These are phyloP conservation scores for Hibiscus trionum DNA, from an alignment of 345 rosid genomes.

Conservation along the genomic window DNA sequence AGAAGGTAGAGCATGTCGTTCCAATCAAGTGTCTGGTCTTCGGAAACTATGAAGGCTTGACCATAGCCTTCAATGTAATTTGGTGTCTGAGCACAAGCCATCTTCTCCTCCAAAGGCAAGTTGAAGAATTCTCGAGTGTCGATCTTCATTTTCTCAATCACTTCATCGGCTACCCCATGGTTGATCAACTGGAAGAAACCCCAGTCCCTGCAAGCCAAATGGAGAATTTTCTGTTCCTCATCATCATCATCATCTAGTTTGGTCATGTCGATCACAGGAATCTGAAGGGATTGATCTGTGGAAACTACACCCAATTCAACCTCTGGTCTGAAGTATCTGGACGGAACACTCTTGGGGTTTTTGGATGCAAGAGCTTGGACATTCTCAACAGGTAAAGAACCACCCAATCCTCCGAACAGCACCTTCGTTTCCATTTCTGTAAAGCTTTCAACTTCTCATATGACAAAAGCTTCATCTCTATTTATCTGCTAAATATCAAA, in stretches of 20 bases:
- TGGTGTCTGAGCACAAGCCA: slow-evolving; percentile 28
- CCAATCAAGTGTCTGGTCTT: slow-evolving; percentile 48
- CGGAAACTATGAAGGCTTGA: slow-evolving; percentile 42
- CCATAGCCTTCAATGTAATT: slow-evolving; percentile 40
- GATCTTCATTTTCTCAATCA: slow-evolving; percentile 28
- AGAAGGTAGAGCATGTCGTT: slow-evolving; percentile 38
- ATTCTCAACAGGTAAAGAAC: no score
- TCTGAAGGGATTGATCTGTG: slow-evolving; percentile 9
- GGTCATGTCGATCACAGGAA: slow-evolving; percentile 35
- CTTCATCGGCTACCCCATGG: slow-evolving; percentile 29
- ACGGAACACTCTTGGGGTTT: no score
- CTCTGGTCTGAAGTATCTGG: slow-evolving; percentile 12
- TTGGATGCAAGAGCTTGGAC: no score
- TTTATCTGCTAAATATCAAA: no score
- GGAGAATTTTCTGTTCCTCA: slow-evolving; percentile 32
- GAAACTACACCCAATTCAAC: slow-evolving; percentile 11
- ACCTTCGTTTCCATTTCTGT: no score
- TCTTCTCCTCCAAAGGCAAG: slow-evolving; percentile 35
- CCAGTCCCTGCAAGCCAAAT: slow-evolving; percentile 45
- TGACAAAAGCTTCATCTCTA: no score
- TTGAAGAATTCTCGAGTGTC: slow-evolving; percentile 31
- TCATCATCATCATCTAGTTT: background rate
- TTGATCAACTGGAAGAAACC: slow-evolving; percentile 58
- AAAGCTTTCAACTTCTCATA: no score
- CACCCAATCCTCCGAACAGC: no score